phyloP scores from a whole-genome alignment of 1,284 basidiomycete genomes.

The Boletus sp. region DNA sequence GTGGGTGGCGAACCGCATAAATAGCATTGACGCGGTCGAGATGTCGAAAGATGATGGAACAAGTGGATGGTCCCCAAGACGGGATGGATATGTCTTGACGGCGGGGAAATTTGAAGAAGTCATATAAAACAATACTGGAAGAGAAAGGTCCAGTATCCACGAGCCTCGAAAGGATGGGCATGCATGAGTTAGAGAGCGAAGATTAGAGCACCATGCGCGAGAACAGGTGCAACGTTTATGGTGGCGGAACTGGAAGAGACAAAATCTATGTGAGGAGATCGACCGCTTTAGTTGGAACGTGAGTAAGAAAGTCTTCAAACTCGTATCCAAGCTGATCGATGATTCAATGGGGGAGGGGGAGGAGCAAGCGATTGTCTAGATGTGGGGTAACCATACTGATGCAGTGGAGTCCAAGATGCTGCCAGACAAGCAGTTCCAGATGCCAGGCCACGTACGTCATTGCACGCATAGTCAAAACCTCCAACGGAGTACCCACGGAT shows the following conservation, averaged over 20 bases:
- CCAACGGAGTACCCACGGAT: constrained; percentile 64
- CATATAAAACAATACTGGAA: constrained; percentile 33
- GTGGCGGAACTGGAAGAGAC: constrained; percentile 26
- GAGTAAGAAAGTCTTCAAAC: constrained; percentile 40
- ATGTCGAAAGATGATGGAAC: constrained; percentile 40
- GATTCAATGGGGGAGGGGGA: constrained; percentile 41
- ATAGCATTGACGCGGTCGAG: constrained; percentile 40
- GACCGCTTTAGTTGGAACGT: constrained; percentile 20
- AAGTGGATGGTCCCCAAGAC: constrained; percentile 46
- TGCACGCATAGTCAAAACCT: constrained; percentile 54
- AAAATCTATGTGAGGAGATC: constrained; percentile 34
- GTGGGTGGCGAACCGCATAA: constrained; percentile 35
- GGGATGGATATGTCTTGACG: constrained; percentile 67
- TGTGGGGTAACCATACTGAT: constrained; percentile 46
- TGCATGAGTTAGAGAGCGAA: constrained; percentile 40
- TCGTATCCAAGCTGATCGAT: constrained; percentile 57
- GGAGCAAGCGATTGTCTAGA: constrained; percentile 44
- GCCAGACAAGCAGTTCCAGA: constrained; percentile 46
- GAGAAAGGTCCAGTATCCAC: constrained; percentile 43
- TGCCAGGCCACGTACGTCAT: constrained; percentile 48
- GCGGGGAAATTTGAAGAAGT: constrained; percentile 39
- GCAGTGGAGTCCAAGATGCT: constrained; percentile 46
- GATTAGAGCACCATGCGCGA: constrained; percentile 38
- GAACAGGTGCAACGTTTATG: constrained; percentile 35
- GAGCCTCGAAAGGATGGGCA: constrained; percentile 39